A percentile compares a stretch with the other conserved stretches of the same genome.
Conservation (phyloP, 2,329 filamentous ascomycete genomes). For the Sporothrix pallida region DNA sequence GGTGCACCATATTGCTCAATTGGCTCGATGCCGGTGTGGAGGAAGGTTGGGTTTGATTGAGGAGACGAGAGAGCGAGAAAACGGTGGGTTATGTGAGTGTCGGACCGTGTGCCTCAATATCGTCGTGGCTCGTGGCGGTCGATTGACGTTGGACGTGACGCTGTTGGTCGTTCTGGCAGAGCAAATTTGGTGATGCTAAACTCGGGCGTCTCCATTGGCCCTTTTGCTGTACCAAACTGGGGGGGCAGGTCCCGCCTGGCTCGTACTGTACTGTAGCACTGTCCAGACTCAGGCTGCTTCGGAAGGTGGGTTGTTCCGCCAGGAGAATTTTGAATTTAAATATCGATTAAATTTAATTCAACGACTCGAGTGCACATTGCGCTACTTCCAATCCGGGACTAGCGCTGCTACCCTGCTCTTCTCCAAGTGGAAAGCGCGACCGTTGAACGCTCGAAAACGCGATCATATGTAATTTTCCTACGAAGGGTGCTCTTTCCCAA, state of each 20-base stretch:
- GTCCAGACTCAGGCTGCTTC: not conserved
- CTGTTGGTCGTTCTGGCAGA: not conserved
- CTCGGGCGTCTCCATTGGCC: constrained; percentile 36
- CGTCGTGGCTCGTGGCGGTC: constrained; percentile 8
- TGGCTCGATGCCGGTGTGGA: not conserved
- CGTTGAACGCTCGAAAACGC: not conserved
- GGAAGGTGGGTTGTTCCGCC: constrained; percentile 28
- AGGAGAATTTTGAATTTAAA: not conserved
- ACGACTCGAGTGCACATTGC: too few relatives aligned
- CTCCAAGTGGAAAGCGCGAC: constrained; percentile 4
- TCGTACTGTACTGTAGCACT: not conserved
- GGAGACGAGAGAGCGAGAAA: not conserved
- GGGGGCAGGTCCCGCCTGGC: not conserved
- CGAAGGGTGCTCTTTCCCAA: not conserved
- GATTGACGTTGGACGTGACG: constrained; percentile 23
- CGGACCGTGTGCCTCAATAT: not conserved
- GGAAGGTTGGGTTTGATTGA: not conserved
- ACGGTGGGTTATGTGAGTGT: not conserved
- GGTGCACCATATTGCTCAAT: constrained; percentile 59
- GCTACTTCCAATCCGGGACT: not conserved
- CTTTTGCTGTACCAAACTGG: too few relatives aligned
- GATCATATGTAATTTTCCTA: constrained; percentile 21
- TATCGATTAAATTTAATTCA: not conserved
- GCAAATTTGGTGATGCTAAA: constrained; percentile 37
- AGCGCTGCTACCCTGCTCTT: not conserved